Base-by-base conservation (phyloP, 2,329 filamentous ascomycete species). In the Alternaria dauci region DNA sequence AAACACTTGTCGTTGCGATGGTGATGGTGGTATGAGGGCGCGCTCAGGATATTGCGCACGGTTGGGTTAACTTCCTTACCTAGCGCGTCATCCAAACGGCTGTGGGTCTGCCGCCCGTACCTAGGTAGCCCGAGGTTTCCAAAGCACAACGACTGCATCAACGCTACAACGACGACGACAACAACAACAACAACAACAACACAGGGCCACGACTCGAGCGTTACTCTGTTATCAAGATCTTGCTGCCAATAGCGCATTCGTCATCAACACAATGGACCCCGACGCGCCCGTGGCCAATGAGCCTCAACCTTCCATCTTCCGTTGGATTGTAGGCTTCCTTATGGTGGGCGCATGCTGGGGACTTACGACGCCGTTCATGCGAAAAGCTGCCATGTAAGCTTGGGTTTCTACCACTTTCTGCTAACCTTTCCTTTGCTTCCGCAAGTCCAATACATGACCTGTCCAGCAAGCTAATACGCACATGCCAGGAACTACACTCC, bases 341-440 rank as follows among this genome's bases (percentile, higher is more conserved):
- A 88, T 97, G 61, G 94, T 98, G 68, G 93, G 94, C 54, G 83
- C 95, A 25, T 94, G 93, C 68, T 98, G 94, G 94, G 94, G 94
- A 52, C 88, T 96, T 70, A 97, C 93, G 1, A 96, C 93, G 8
- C 82, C 83, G 11, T 97, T 98, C 82, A 96, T 98, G 84, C 90
- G 94, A 25, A 87, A 88, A 63, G 94, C 94, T 9, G 94, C 94
- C 2, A 86, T 90, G 66, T 68, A 46, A 6, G 61, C n/a, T 25
- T 25, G 30, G 8, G 23, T 20, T 8, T 36, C 8, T 23, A 25
- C 12, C 8, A 11, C 6, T 7, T 12, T 23, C 11, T 9, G 4
- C 39, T 41, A 41, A 18, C 4, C 9, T n/a, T 18, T 14, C 20
- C 5, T 12, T 8, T 3, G 9, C 26, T 32, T 23, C 20, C 20